Base-by-base conservation (phyloP, 768 basidiomycete species). In the Psilocybe azurescens region DNA sequence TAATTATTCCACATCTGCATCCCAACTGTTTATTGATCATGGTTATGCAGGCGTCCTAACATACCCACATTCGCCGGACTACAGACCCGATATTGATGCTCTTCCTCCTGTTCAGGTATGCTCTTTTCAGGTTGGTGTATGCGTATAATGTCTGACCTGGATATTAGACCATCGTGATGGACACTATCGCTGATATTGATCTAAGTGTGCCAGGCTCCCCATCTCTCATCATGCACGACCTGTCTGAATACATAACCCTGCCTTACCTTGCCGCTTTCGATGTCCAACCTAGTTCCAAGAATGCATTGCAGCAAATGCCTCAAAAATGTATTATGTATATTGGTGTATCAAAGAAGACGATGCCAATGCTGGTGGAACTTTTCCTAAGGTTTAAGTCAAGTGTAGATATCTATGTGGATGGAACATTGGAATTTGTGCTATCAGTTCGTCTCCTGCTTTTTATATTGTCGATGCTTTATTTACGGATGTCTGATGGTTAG, bases 221-320 rank as follows among this genome's bases (percentile, higher is more conserved):
- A 1, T 94, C 93, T 0, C 78, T 94, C 14, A 76, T 98, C 16
- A 85, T 99, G 66, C 79, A 85, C 0, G 95, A 98, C 72, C 79
- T 98, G 5, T 87, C 96, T 0, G 91, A 95, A 73, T 97, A 89
- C 68, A 80, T 86, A 33, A 93, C 91, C 0, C 81, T 99, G n/a
- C 87, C 97, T 0, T 99, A 95, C 78, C 77, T 93, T 1, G 90
- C 90, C 2, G 87, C 89, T 0, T 92, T 93, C 67, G 86, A 92
- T 65, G 77, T 84, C 0, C 82, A 80, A 30, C 62, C 73, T 3
- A 69, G 78, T 32, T 70, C 81, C 10, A 80, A 77, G 55, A 77
- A 75, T 28, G 77, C 77, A 24, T 72, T 74, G 16, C 74, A 80
- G 3, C 84, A 80, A 51, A 75, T 77, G 3, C 77, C 80, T 5